phyloP scores from a whole-genome alignment of 75 land plant species.

The Isoetes taiwanensis region DNA sequence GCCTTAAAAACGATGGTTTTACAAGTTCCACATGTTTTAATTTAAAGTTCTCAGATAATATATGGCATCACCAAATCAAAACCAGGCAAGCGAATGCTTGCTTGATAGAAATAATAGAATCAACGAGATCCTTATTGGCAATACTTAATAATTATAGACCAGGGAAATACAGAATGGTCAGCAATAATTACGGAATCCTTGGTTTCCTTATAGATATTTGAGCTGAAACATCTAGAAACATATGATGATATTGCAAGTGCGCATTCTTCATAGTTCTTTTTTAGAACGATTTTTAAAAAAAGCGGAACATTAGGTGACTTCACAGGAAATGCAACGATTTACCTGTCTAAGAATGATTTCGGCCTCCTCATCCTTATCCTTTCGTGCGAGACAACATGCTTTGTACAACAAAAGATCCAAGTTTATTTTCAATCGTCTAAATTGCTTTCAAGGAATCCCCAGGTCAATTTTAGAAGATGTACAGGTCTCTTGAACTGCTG shows the following conservation, averaged over 20 bases:
- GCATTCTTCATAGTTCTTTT: neutral
- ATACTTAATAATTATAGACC: too few species aligned
- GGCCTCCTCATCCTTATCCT: constrained; percentile 5
- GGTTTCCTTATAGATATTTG: neutral
- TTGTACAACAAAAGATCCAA: constrained; percentile 18
- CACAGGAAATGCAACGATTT: neutral
- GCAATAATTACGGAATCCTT: neutral
- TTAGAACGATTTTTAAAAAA: neutral
- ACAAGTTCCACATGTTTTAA: neutral
- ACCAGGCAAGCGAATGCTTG: neutral
- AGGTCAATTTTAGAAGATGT: too few species aligned
- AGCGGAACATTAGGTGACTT: neutral
- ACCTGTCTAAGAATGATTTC: constrained; percentile 20
- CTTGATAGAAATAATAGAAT: neutral
- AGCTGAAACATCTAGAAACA: neutral
- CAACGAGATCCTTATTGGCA: too few species aligned
- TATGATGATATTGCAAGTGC: neutral
- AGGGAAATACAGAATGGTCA: neutral
- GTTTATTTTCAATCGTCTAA: constrained; percentile 19
- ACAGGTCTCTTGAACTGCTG: too few species aligned
- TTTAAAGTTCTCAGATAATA: neutral
- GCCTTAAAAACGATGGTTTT: neutral
- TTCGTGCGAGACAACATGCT: constrained; percentile 14
- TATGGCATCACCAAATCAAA: neutral
- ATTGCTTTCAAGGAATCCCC: constrained; percentile 10